Evolutionary conservation across 2,329 filamentous ascomycete species (phyloP).

Genomic region (Shiraia sp.): DNA sequence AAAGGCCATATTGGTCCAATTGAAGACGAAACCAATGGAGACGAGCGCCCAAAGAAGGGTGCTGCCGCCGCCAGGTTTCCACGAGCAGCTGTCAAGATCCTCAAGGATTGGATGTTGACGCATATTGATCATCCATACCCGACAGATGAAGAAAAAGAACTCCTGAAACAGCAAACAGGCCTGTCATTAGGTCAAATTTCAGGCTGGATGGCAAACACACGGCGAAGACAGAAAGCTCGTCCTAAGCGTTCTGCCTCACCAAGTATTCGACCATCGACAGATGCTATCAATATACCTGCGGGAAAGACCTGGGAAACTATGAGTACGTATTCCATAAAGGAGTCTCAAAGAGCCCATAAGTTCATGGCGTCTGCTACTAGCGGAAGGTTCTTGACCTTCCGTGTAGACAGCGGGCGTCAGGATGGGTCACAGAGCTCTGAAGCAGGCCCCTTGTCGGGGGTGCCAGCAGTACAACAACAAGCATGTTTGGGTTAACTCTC

Average conservation of each 20-base stretch:
- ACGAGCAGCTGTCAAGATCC: constrained; percentile 73
- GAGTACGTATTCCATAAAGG: constrained; percentile 33
- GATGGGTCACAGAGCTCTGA: constrained; percentile 4
- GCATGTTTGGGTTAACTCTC: constrained; percentile 50
- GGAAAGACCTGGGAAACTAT: constrained; percentile 58
- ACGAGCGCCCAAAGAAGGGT: constrained; percentile 37
- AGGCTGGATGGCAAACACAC: constrained; percentile 91
- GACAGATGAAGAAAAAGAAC: constrained; percentile 82
- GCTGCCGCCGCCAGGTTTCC: constrained; percentile 63
- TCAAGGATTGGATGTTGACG: constrained; percentile 83
- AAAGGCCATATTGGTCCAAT: constrained; percentile 43
- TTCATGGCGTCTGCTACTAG: constrained; percentile 15
- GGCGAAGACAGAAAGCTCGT: constrained; percentile 77
- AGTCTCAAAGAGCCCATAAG: constrained; percentile 18
- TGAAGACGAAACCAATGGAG: constrained; percentile 33
- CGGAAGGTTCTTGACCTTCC: constrained; percentile 30
- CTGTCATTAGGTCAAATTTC: constrained; percentile 82
- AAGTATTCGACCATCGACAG: constrained; percentile 63
- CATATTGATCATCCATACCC: constrained; percentile 86
- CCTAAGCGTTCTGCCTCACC: constrained; percentile 71
- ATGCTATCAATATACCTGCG: constrained; percentile 74
- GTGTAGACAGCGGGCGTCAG: constrained; percentile 9
- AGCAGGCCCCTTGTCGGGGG: constrained; percentile 1
- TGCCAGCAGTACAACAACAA: constrained; percentile 20
- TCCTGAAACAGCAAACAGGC: constrained; percentile 76